phyloP scores from a whole-genome alignment of 331 rosid genomes.

The Prunus yedoensis region DNA sequence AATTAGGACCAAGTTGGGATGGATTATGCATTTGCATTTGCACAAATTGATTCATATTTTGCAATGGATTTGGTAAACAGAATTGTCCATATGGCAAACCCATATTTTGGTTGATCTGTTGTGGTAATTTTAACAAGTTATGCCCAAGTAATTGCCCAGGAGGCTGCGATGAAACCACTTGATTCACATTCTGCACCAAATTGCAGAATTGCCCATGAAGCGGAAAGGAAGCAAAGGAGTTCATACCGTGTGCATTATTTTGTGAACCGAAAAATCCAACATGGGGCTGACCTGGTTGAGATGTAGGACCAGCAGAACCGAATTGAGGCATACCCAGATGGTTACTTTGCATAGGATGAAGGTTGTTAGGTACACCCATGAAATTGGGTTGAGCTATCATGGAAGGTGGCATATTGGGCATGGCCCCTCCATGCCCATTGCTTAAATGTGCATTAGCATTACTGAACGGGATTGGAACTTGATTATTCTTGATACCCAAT shows the following conservation, averaged over 20 bases:
- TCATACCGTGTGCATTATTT: conserved; percentile 35
- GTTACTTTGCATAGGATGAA: conserved; percentile 48
- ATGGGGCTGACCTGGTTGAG: conserved; percentile 38
- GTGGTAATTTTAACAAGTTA: conserved; percentile 46
- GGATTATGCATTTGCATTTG: conserved; percentile 53
- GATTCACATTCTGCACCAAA: conserved; percentile 46
- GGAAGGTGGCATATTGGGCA: conserved; percentile 43
- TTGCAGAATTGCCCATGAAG: conserved; percentile 46
- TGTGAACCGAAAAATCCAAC: conserved; percentile 47
- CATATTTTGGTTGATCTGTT: conserved; percentile 60
- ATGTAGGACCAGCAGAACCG: conserved; percentile 27
- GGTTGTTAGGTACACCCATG: conserved; percentile 40
- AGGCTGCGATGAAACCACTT: conserved; percentile 36
- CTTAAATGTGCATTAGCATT: conserved; percentile 32
- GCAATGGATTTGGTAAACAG: conserved; percentile 45
- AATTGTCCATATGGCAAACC: conserved; percentile 66
- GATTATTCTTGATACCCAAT: conserved; percentile 23
- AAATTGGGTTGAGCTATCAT: conserved; percentile 41
- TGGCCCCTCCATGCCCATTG: conserved; percentile 21
- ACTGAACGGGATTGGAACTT: conserved; percentile 18
- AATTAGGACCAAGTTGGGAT: conserved; percentile 48
- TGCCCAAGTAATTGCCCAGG: conserved; percentile 55
- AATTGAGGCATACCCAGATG: conserved; percentile 43
- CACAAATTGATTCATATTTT: conserved; percentile 63
- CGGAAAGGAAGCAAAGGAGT: conserved; percentile 30